Conservation (phyloP, 306 rosid species). For the Trichosanthes truncata region DNA sequence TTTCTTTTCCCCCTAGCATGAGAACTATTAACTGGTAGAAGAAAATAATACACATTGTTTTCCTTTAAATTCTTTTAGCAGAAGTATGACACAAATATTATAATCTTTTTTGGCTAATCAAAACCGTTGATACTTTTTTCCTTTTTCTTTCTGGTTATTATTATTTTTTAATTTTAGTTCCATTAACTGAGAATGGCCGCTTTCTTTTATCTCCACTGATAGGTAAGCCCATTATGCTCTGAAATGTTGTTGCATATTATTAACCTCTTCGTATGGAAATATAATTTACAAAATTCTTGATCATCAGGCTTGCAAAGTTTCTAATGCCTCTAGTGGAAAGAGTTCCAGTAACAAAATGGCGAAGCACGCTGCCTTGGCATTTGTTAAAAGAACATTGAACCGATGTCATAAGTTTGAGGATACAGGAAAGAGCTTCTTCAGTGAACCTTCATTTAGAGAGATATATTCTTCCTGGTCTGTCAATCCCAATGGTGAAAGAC, state of each 20-base stretch:
- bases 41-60: neutral
- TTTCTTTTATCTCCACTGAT: neutral
- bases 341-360: conserved; percentile 77
- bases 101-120: neutral
- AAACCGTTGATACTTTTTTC: neutral
- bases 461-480: conserved; percentile 47
- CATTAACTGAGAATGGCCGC: neutral
- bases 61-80: neutral
- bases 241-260: conserved; percentile 3
- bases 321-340: conserved; percentile 74
- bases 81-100: neutral
- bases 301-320: conserved; percentile 68
- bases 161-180: neutral
- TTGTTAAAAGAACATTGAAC: conserved; percentile 77
- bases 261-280: neutral
- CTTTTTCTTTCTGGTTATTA: neutral
- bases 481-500: conserved; percentile 32
- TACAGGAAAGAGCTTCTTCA: conserved; percentile 87
- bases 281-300: conserved; percentile 22
- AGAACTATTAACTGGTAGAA: neutral
- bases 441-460: conserved; percentile 59
- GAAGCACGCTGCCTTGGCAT: conserved; percentile 72
- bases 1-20: neutral
- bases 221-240: conserved; percentile 4
- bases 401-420: conserved; percentile 74